Conservation (phyloP, 2,329 filamentous ascomycete species). For the Aspergillus quadricinctus region DNA sequence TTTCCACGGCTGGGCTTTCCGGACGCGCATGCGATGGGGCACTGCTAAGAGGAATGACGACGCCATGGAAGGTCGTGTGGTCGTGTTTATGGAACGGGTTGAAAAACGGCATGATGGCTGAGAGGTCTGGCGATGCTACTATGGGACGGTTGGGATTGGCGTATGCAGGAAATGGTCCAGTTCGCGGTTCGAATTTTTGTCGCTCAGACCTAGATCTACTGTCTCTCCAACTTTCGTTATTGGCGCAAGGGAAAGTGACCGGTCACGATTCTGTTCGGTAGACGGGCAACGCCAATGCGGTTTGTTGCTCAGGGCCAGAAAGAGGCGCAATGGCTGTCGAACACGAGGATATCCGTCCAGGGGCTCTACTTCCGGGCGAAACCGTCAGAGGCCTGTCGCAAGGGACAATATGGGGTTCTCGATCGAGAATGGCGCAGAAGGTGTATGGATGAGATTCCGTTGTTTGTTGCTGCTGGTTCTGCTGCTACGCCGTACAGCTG, state of each 20-base stretch:
- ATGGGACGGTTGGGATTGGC: conserved; percentile 10
- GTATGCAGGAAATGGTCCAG: conserved; percentile 1
- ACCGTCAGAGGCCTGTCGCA: neutral
- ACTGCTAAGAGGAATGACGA: conserved; percentile 48
- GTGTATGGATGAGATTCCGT: neutral
- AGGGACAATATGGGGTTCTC: neutral
- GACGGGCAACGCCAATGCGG: neutral
- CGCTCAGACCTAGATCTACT: conserved; percentile 7
- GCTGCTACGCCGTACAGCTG: conserved; percentile 10
- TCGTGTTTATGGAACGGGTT: conserved; percentile 51
- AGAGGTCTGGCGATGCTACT: conserved; percentile 8
- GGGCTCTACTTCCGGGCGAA: neutral
- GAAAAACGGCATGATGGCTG: conserved; percentile 32
- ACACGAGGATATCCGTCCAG: neutral
- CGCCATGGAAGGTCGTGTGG: conserved; percentile 46
- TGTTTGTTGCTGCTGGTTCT: conserved; percentile 2
- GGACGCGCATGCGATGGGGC: conserved; percentile 32
- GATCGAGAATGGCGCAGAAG: neutral
- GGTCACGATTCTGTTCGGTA: neutral
- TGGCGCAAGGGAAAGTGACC: conserved; percentile 8
- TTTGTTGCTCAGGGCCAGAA: neutral
- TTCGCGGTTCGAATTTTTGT: neutral
- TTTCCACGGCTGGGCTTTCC: conserved; percentile 13
- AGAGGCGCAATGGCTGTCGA: conserved; percentile 7
- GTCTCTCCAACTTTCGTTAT: neutral